Evolutionary conservation across 106 monocot genomes (phyloP), one percentile per base, ranked within the genome.

Genomic region (Cymbidium sinense): DNA sequence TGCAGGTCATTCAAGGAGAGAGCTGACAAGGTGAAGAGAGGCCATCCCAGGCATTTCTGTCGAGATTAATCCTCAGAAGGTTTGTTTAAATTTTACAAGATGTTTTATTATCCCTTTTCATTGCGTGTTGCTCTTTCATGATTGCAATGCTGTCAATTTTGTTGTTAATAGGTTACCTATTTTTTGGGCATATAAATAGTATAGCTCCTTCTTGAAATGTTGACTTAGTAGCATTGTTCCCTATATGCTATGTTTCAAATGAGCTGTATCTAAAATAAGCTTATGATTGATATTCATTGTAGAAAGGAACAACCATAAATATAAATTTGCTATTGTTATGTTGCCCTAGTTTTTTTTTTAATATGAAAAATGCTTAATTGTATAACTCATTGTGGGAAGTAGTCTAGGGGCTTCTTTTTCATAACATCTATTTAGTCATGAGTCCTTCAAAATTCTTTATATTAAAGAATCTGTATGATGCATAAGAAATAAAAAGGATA

Each of bases 41-140:
- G 76, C 79, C 52, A 39, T 90, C 10, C 79, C 90, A 37, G 87
- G 75, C n/a, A 82, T 89, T 30, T 43, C 82, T 71, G 95, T 95
- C 29, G 44, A 81, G 51, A 84, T 95, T 41, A 95, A 95, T 80
- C 95, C 95, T 80, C 86, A 87, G 19, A 95, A 95, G 90, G 95
- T 95, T 70, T 76, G 27, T 64, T 37, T 64, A 36, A 43, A 33
- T 0, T 67, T 33, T 33, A 31, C 10, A 13, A 62, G 61, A 62
- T 62, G 29, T 17, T 31, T 31, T 17, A 67, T 64, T 0, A 6
- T 25, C 64, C 8, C 23, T 34, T 67, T 67, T 67, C 34, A 67
- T 67, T 62, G 31, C 31, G 67, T 13, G 17, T 5, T 58, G n/a
- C 58, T n/a, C 7, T n/a, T 58, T 58, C 7, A 58, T 20, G 3